Percentiles rank a stretch among this genome's conserved stretches.
Conservation (phyloP, 83 land plant genomes). For the Picea abies region DNA sequence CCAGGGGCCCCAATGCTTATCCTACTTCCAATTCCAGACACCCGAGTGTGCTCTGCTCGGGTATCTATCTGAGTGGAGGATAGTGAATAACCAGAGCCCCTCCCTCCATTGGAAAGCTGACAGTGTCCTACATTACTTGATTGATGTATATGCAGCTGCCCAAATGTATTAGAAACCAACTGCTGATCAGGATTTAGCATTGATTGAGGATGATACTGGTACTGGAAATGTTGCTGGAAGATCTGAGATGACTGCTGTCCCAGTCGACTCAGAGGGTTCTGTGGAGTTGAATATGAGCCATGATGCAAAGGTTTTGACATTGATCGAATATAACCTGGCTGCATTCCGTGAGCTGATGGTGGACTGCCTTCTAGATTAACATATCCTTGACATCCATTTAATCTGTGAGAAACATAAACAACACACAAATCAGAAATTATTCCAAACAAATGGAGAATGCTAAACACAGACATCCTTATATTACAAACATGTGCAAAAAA, state of each 20-base stretch:
- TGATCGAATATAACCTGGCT: slow-evolving; percentile 27
- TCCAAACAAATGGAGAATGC: neutral
- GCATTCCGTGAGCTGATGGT: slow-evolving; percentile 32
- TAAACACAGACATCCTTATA: neutral
- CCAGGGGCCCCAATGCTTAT: slow-evolving; percentile 11
- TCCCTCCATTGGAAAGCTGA: slow-evolving; percentile 10
- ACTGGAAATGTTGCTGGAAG: slow-evolving; percentile 27
- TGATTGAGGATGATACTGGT: slow-evolving; percentile 16
- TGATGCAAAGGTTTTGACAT: slow-evolving; percentile 36
- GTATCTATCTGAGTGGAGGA: slow-evolving; percentile 9
- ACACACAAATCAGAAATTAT: neutral
- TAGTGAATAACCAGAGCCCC: neutral
- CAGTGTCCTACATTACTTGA: neutral
- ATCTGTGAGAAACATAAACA: slow-evolving; percentile 20
- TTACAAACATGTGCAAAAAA: no score
- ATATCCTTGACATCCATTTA: slow-evolving; percentile 35
- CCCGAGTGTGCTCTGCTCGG: neutral
- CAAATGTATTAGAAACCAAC: neutral
- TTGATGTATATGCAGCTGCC: neutral
- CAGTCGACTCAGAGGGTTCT: slow-evolving; percentile 60
- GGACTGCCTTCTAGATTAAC: slow-evolving; percentile 40
- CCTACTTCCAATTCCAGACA: slow-evolving; percentile 8
- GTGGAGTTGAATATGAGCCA: slow-evolving; percentile 30
- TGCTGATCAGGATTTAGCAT: slow-evolving; percentile 13
- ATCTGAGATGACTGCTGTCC: slow-evolving; percentile 52